phyloP scores from a whole-genome alignment of 2,329 filamentous ascomycete species.

The Phaeoacremonium minimum region DNA sequence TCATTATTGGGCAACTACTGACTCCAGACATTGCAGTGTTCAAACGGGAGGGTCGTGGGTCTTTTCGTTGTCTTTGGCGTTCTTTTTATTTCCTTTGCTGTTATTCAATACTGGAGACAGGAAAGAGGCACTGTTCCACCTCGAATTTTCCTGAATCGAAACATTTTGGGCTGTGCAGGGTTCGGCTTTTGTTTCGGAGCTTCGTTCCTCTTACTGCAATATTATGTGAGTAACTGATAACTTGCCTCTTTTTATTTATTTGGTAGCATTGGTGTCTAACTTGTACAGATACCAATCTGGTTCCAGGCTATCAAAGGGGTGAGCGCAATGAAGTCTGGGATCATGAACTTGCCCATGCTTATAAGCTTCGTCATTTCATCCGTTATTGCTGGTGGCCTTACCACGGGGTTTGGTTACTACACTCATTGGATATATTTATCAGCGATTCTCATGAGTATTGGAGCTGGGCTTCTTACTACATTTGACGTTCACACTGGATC shows the following conservation, averaged over 20 bases:
- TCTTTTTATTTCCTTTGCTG: too few species aligned
- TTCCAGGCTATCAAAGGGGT: slow-evolving; percentile 38
- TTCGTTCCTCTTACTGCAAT: slow-evolving; percentile 28
- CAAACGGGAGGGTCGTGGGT: too few species aligned
- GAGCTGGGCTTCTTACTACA: slow-evolving; percentile 1
- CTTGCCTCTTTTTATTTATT: not conserved
- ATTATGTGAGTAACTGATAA: slow-evolving; percentile 19
- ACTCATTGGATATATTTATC: slow-evolving; percentile 27
- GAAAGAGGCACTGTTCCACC: too few species aligned
- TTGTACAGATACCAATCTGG: slow-evolving; percentile 29
- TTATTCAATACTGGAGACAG: too few species aligned
- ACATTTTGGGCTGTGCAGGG: slow-evolving; percentile 32
- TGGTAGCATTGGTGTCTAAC: slow-evolving; percentile 9
- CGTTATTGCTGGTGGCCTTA: slow-evolving; percentile 27
- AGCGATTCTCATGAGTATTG: slow-evolving; percentile 6
- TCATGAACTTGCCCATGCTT: slow-evolving; percentile 34
- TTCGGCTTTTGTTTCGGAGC: slow-evolving; percentile 32
- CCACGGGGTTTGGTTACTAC: slow-evolving; percentile 33
- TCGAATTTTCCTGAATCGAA: too few species aligned
- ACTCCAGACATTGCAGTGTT: too few species aligned
- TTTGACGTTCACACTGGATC: not conserved
- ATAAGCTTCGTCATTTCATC: slow-evolving; percentile 29
- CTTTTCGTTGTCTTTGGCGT: too few species aligned
- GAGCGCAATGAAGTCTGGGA: slow-evolving; percentile 31
- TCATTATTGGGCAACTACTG: too few species aligned